These are phyloP conservation scores for Acanthamoeba royreba DNA, from an alignment of 208 protist species.

Conservation along the genomic window DNA sequence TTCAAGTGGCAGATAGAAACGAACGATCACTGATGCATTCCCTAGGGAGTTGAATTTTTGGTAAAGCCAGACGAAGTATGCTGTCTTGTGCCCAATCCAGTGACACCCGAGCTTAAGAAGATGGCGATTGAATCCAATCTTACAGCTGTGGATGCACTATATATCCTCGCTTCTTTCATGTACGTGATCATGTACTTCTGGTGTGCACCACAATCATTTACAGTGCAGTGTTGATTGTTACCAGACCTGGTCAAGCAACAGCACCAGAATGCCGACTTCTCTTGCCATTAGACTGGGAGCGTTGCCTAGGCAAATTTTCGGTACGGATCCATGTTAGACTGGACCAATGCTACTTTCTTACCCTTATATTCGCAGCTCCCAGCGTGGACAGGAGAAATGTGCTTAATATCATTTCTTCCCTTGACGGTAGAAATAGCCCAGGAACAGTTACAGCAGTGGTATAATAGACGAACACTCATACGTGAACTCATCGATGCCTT, in stretches of 20 bases:
- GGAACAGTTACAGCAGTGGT: background rate
- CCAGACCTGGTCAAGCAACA: background rate
- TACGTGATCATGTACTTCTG: background rate
- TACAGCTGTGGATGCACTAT: background rate
- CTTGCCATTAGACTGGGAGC: background rate
- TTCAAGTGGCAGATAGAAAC: background rate
- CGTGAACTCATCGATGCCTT: background rate
- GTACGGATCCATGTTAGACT: background rate
- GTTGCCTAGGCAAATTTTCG: background rate
- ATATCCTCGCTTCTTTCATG: background rate
- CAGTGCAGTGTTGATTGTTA: background rate
- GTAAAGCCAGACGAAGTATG: background rate
- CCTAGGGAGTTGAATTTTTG: background rate
- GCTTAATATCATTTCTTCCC: background rate
- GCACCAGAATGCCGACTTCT: background rate
- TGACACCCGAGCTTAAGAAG: background rate
- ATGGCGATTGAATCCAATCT: background rate
- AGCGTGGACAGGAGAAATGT: background rate
- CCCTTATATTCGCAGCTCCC: background rate
- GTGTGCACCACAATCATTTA: background rate
- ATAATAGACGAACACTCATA: background rate
- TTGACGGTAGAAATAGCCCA: background rate
- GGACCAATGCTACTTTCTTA: background rate
- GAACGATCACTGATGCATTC: background rate
- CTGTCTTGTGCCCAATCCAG: background rate